phyloP scores from a whole-genome alignment of 202 grass and related monocot genomes.

The Hordeum pubiflorum region DNA sequence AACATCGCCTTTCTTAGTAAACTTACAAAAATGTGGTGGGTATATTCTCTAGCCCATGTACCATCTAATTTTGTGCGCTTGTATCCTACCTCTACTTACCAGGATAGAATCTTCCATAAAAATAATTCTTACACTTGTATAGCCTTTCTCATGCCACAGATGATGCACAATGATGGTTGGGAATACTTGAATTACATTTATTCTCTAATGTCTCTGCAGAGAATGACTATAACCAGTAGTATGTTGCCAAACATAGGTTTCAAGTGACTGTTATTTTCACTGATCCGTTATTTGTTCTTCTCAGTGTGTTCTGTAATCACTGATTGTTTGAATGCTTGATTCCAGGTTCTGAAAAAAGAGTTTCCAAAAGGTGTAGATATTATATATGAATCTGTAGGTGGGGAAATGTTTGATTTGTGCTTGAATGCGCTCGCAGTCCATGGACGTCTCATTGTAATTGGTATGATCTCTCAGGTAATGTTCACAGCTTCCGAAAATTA shows the following conservation, averaged over 20 bases:
- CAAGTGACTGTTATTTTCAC: not conserved
- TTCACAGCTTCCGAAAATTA: conserved; percentile 3
- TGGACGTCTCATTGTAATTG: conserved; percentile 83
- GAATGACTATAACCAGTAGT: not conserved
- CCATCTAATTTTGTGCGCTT: not conserved
- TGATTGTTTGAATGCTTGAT: conserved; percentile 10
- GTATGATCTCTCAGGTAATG: conserved; percentile 95
- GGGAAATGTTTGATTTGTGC: conserved; percentile 85
- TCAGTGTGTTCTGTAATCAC: conserved; percentile 8
- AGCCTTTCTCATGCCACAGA: conserved; percentile 4
- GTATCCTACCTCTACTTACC: not conserved
- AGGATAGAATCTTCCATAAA: not conserved
- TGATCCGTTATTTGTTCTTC: conserved; percentile 24
- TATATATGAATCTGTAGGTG: conserved; percentile 97
- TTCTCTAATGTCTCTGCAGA: not conserved
- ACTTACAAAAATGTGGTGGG: not conserved
- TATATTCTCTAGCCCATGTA: not conserved
- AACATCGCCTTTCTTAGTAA: not conserved
- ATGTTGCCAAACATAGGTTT: not conserved
- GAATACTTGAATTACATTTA: not conserved
- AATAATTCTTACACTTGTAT: not conserved
- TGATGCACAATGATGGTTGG: conserved; percentile 12
- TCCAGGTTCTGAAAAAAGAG: conserved; percentile 82
- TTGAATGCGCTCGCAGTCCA: conserved; percentile 87
- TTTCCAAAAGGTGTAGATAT: conserved; percentile 81